These are phyloP conservation scores for Beta vulgaris DNA, from an alignment of 148 eudicot genomes.

Conservation along the genomic window DNA sequence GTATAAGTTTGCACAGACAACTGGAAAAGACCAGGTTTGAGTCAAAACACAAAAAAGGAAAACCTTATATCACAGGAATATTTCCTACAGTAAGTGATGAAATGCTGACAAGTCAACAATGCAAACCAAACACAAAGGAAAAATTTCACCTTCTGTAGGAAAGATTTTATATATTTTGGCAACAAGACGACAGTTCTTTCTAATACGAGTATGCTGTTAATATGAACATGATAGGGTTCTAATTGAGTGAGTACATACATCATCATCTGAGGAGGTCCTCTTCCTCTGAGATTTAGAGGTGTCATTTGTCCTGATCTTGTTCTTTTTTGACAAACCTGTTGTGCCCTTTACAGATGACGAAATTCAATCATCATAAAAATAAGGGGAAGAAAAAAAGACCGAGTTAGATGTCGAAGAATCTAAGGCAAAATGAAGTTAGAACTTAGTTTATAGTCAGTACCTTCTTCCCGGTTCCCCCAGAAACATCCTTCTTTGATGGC, in stretches of 20 bases:
- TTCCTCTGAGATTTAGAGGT: constrained; percentile 36
- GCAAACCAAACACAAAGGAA: no score
- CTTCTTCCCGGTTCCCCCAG: constrained; percentile 41
- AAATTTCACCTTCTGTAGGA: no score
- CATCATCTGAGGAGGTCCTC: constrained; percentile 34
- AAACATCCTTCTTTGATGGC: constrained; percentile 29
- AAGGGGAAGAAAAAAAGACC: not conserved
- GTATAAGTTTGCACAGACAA: not conserved
- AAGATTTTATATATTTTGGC: no score
- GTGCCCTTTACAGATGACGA: constrained; percentile 25
- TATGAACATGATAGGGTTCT: not conserved
- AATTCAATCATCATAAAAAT: constrained; percentile 1
- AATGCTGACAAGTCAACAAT: not conserved
- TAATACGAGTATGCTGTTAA: not conserved
- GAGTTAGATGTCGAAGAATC: not conserved
- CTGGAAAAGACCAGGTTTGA: not conserved
- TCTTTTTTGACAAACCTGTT: constrained; percentile 25
- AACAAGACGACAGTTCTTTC: not conserved
- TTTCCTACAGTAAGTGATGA: not conserved
- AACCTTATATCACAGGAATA: not conserved
- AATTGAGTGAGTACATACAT: constrained; percentile 31
- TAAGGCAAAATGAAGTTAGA: constrained; percentile 2
- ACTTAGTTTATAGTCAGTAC: constrained; percentile 13
- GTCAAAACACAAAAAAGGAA: no score
- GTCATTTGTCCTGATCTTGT: constrained; percentile 27